Percentiles rank a stretch among this genome's conserved stretches.
phyloP scores from a whole-genome alignment of 805 yeast species.

The Candida boleticola region DNA sequence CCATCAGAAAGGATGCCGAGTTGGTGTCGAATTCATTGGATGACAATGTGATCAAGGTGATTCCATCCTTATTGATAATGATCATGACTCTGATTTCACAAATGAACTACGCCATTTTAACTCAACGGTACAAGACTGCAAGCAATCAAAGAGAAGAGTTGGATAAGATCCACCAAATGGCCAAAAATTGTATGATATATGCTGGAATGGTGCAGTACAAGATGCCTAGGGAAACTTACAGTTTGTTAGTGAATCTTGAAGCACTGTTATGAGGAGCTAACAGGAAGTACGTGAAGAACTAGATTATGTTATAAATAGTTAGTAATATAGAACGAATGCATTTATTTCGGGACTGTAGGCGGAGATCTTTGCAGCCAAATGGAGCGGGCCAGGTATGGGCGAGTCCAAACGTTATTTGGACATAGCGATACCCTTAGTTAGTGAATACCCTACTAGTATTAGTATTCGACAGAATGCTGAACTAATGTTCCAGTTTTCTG shows the following conservation, averaged over 20 bases:
- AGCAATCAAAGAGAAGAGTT: slow-evolving; percentile 52
- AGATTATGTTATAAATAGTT: too few relatives aligned
- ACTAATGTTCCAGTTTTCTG: too few relatives aligned
- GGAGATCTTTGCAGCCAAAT: too few relatives aligned
- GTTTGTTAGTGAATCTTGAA: slow-evolving; percentile 66
- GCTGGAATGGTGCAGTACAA: slow-evolving; percentile 94
- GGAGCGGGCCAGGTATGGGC: too few relatives aligned
- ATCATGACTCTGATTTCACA: slow-evolving; percentile 76
- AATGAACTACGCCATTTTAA: slow-evolving; percentile 44
- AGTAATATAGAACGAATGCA: too few relatives aligned
- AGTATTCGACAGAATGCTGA: too few relatives aligned
- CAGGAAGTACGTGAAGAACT: too few relatives aligned
- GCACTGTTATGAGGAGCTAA: slow-evolving; percentile 26
- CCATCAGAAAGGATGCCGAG: slow-evolving; percentile 67
- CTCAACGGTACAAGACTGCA: slow-evolving; percentile 41
- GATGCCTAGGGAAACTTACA: slow-evolving; percentile 85
- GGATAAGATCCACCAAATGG: slow-evolving; percentile 52
- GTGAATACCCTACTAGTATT: too few relatives aligned
- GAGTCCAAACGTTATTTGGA: too few relatives aligned
- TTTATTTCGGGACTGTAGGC: too few relatives aligned
- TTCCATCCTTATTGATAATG: slow-evolving; percentile 77
- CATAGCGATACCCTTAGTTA: too few relatives aligned
- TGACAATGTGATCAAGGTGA: slow-evolving; percentile 70
- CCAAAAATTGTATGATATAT: slow-evolving; percentile 87
- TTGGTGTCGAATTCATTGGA: slow-evolving; percentile 57